These are phyloP conservation scores for Pestalotiopsis fici DNA, from an alignment of 2,329 filamentous ascomycete species.

Conservation along the genomic window DNA sequence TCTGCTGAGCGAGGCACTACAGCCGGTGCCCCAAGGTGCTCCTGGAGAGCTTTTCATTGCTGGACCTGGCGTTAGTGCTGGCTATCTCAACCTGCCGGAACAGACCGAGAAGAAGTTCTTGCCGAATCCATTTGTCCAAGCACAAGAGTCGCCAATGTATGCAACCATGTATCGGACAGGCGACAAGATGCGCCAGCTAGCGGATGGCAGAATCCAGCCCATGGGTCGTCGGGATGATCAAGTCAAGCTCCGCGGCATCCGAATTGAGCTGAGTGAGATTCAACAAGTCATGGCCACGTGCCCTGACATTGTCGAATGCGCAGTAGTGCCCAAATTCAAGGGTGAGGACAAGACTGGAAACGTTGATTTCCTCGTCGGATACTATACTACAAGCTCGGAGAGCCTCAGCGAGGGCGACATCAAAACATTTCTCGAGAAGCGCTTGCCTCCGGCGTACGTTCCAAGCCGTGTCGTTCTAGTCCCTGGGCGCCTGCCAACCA, in stretches of 20 bases:
- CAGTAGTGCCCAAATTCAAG: not conserved
- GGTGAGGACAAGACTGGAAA: not conserved
- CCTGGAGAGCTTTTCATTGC: conserved; percentile 86
- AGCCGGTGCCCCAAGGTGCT: conserved; percentile 66
- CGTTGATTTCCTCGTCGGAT: not conserved
- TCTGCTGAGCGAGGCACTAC: conserved; percentile 52
- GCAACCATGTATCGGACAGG: not conserved
- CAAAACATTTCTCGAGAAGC: not conserved
- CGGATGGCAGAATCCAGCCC: conserved; percentile 8
- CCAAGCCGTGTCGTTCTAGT: not conserved
- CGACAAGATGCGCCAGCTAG: not conserved
- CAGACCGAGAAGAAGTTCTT: conserved; percentile 70
- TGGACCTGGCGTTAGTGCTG: conserved; percentile 75
- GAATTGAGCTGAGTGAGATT: conserved; percentile 93
- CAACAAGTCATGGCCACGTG: not conserved
- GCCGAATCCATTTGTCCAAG: conserved; percentile 44
- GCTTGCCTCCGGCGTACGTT: not conserved
- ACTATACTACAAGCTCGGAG: not conserved
- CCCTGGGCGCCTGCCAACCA: not conserved
- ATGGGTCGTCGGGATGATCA: conserved; percentile 84
- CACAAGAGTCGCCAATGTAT: too few relatives aligned
- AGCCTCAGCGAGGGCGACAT: not conserved
- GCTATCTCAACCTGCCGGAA: conserved; percentile 65
- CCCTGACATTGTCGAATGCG: not conserved
- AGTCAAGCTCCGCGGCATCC: conserved; percentile 94